Base-by-base conservation (phyloP, 345 rosid genomes). In the Citropsis articulata region DNA sequence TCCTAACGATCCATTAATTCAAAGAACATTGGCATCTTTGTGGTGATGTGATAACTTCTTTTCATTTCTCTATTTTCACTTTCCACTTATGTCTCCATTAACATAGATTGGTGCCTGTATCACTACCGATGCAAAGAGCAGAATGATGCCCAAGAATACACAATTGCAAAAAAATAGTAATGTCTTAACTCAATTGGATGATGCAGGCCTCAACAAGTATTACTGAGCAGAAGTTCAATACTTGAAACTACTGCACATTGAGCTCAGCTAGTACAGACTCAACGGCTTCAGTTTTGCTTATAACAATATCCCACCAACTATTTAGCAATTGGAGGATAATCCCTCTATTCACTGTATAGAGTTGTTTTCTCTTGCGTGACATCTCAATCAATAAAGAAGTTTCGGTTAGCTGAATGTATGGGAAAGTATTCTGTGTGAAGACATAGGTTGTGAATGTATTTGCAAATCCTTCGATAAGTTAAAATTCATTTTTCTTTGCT, bases 141-240 rank as follows among this genome's bases (percentile, higher is more conserved):
- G 14, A 19, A 16, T 40, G 42, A 10, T 14, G 25, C 8, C 7
- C 21, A 16, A 28, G 38, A 70, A 71, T 1, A 38, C 30, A 70
- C 14, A 7, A 8, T 21, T 65, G 36, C 9, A 28, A 33, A 50
- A 3, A 31, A 59, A 48, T 38, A 50, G 31, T 60, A 21, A 64
- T 38, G 45, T 67, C 64, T 14, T 77, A 55, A 75, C 69, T 71
- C 60, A 45, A 67, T 48, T 79, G 71, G 40, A 78, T 66, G 28
- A 65, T 86, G 88, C 97, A 96, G 98, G 97, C 89, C 76, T 87
- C 98, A 55, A 82, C 97, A 62, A 94, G 98, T 85, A 70, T 86
- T 45, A 59, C 88, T 0, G 98, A 90, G 70, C 84, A 80, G 84
- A 95, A 95, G 87, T 89, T 89, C 86, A 90, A 66, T 88, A 82